Evolutionary conservation across 1,284 basidiomycete genomes (phyloP), one percentile per base, ranked within the genome.

Genomic region (Cryptococcus depauperatus): DNA sequence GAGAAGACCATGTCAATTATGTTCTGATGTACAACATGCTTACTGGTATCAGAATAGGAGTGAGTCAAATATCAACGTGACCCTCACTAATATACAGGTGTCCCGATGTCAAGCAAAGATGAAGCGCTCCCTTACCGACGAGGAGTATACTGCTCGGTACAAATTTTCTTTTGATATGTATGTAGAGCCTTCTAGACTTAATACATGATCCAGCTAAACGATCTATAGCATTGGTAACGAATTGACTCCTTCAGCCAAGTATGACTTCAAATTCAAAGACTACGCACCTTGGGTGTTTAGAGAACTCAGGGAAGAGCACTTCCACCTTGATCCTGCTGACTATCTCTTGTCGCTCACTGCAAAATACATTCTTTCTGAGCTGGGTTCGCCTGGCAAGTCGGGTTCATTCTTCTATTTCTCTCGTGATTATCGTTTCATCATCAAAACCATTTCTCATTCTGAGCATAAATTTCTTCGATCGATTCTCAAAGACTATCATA

Each of bases 21-120:
- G 88, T 97, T 50, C 75, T 98, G 62, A 97, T 97, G 93, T 98
- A 97, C 75, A 97, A 98, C 75, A 98, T 98, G 93, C 77, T 98
- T 59, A 98, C 93, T 3, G 93, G 93, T 5, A 97, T 98, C 54
- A 82, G 93, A 27, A 92, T 92, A 57, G 92, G 85, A 39, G 89
- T 88, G 57, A 63, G 83, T 79, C 1, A 14, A 19, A 3, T 23
- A 7, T 16, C 19, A 11, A 6, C 32, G 19, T 34, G 35, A 11
- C 2, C 25, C 25, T 9, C 16, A 25, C 44, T 53, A 39, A 48
- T 11, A 21, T 59, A 3, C 28, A 86, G 85, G 86, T 96, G 5
- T 97, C 93, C 37, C 77, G 93, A 55, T 96, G 88, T 74, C 89
- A 95, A 68, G 93, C 92, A 39, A 98, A 97, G 75, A 82, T 90